Evolutionary conservation across 2,329 filamentous ascomycete species (phyloP).

Genomic region (Penicillium crustosum): DNA sequence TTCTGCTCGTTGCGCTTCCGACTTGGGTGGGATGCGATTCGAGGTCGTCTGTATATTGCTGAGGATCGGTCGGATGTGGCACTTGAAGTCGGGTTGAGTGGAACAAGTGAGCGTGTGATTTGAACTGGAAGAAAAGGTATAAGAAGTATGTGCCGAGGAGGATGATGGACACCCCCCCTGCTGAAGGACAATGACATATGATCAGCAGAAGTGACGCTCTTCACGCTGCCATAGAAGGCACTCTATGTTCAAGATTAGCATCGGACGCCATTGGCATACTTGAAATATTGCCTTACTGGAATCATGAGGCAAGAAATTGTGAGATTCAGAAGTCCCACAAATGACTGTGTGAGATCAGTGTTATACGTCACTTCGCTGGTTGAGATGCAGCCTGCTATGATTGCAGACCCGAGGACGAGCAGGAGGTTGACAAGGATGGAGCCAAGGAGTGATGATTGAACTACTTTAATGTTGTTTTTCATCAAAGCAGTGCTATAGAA

Average conservation of each 20-base stretch:
- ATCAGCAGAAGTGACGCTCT: slow-evolving; percentile 55
- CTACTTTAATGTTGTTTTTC: slow-evolving; percentile 76
- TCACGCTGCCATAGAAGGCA: slow-evolving; percentile 83
- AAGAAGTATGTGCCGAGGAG: slow-evolving; percentile 1
- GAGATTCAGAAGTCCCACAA: slow-evolving; percentile 80
- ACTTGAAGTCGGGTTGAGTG: not conserved
- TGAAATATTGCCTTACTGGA: slow-evolving; percentile 57
- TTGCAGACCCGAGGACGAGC: slow-evolving; percentile 83
- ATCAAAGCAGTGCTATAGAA: slow-evolving; percentile 4
- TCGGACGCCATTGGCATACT: slow-evolving; percentile 29
- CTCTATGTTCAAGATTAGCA: slow-evolving; percentile 47
- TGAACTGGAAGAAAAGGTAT: slow-evolving; percentile 21
- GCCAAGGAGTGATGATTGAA: slow-evolving; percentile 81
- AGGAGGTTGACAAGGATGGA: slow-evolving; percentile 84
- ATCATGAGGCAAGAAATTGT: slow-evolving; percentile 84
- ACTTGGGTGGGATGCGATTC: slow-evolving; percentile 5
- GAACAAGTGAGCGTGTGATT: slow-evolving; percentile 6
- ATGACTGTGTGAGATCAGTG: slow-evolving; percentile 89
- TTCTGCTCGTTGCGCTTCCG: slow-evolving; percentile 3
- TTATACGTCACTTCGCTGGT: slow-evolving; percentile 91
- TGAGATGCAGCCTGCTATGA: slow-evolving; percentile 76
- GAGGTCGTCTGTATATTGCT: slow-evolving; percentile 10
- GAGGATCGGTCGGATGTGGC: not conserved
- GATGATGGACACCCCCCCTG: slow-evolving; percentile 52
- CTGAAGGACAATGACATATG: slow-evolving; percentile 72